These are phyloP conservation scores for Ogataea hybrid DNA, from an alignment of 1,139 yeast species.

Conservation along the genomic window DNA sequence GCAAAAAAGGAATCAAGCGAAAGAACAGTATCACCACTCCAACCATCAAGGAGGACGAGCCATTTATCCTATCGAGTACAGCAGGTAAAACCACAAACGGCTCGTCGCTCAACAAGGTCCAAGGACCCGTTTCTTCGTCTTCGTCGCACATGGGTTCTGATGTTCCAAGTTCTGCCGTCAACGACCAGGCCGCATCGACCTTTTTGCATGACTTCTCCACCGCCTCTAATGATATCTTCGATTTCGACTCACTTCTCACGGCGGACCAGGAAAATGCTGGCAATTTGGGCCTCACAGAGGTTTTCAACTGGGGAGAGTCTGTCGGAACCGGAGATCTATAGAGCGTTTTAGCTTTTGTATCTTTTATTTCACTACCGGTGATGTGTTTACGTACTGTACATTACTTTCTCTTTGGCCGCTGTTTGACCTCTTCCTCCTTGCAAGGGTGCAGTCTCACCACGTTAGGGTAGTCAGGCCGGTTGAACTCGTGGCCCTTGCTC, in stretches of 20 bases:
- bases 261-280: slow-evolving; percentile 37
- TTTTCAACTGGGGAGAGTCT: slow-evolving; percentile 52
- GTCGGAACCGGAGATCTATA: slow-evolving; percentile 44
- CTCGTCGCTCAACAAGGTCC: slow-evolving; percentile 7
- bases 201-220: slow-evolving; percentile 30
- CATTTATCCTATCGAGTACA: slow-evolving; percentile 14
- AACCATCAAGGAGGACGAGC: slow-evolving; percentile 28
- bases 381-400: slow-evolving; percentile 6
- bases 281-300: slow-evolving; percentile 35
- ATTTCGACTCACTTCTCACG: slow-evolving; percentile 49
- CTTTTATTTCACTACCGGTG: not conserved
- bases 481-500: slow-evolving; percentile 84
- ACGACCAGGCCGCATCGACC: slow-evolving; percentile 21
- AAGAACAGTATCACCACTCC: slow-evolving; percentile 26
- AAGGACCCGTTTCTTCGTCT: slow-evolving; percentile 3
- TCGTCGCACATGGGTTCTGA: slow-evolving; percentile 14
- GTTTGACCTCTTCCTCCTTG: slow-evolving; percentile 84
- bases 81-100: slow-evolving; percentile 6
- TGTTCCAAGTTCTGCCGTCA: slow-evolving; percentile 14
- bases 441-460: slow-evolving; percentile 80
- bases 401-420: slow-evolving; percentile 44
- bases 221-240: slow-evolving; percentile 45
- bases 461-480: slow-evolving; percentile 72
- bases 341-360: slow-evolving; percentile 7
- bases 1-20: slow-evolving; percentile 24